Conservation (phyloP, 2,329 filamentous ascomycete genomes). For the Trichoderma oligosporum region DNA sequence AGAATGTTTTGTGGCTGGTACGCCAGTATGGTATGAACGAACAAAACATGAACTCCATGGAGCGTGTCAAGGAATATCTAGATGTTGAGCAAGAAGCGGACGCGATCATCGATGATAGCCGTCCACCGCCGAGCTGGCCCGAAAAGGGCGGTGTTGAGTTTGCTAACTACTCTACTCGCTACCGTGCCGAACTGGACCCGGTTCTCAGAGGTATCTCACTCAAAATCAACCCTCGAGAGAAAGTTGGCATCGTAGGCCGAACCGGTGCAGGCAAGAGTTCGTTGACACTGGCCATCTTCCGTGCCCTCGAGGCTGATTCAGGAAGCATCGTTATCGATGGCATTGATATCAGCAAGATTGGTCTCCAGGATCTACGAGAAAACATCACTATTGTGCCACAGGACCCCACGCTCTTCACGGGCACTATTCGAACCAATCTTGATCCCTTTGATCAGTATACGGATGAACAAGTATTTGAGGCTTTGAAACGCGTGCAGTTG, state of each 20-base stretch:
- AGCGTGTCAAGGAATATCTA: constrained; percentile 94
- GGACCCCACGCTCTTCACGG: constrained; percentile 90
- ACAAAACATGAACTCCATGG: constrained; percentile 99
- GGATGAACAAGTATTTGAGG: constrained; percentile 84
- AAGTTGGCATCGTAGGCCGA: constrained; percentile 92
- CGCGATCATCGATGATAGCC: constrained; percentile 70
- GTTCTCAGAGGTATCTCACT: constrained; percentile 82
- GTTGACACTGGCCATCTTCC: constrained; percentile 86
- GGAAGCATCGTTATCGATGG: constrained; percentile 89
- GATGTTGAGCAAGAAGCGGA: constrained; percentile 92
- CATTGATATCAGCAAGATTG: constrained; percentile 85
- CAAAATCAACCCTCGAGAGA: constrained; percentile 80
- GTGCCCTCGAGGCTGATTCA: constrained; percentile 83
- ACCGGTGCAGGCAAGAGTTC: constrained; percentile 97
- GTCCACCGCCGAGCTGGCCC: constrained; percentile 80
- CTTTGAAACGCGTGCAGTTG: constrained; percentile 82
- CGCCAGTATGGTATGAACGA: constrained; percentile 92
- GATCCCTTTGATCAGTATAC: constrained; percentile 88
- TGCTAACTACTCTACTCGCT: constrained; percentile 81
- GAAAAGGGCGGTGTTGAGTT: constrained; percentile 83
- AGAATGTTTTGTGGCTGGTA: constrained; percentile 95
- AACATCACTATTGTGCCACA: constrained; percentile 97
- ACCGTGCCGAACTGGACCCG: constrained; percentile 80
- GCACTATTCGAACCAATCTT: constrained; percentile 86
- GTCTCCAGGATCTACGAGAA: constrained; percentile 87